phyloP scores from a whole-genome alignment of 208 protist species.

The Vickermania spadyakhi region DNA sequence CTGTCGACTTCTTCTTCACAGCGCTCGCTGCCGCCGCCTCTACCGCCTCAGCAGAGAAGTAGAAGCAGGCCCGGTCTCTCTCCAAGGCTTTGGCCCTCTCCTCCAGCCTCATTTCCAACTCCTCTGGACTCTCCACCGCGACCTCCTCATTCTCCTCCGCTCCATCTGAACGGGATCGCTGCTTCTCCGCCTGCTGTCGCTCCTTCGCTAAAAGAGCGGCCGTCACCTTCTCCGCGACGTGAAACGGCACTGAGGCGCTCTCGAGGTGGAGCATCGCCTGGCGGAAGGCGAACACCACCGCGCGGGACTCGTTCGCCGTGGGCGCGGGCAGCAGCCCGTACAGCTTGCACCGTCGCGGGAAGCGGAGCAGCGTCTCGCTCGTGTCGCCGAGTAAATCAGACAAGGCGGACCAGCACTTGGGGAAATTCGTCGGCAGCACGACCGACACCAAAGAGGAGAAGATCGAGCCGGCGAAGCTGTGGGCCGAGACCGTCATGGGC shows the following conservation, averaged over 20 bases:
- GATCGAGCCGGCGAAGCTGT: neutral
- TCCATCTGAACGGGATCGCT: neutral
- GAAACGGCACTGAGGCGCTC: conserved; percentile 18
- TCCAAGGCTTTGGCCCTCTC: neutral
- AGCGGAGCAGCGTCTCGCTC: conserved; percentile 42
- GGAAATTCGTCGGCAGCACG: conserved; percentile 8
- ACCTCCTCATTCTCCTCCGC: conserved; percentile 3
- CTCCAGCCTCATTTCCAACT: neutral
- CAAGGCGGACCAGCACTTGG: conserved; percentile 12
- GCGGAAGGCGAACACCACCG: conserved; percentile 51
- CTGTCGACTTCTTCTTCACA: neutral
- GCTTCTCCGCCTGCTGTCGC: conserved; percentile 1
- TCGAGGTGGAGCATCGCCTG: conserved; percentile 58
- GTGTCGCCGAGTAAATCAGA: conserved; percentile 36
- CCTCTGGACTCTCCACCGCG: too few relatives aligned
- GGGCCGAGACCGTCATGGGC: neutral
- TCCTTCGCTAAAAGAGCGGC: neutral
- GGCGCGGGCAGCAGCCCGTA: conserved; percentile 32
- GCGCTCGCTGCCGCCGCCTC: neutral
- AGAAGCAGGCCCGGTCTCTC: neutral
- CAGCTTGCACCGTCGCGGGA: conserved; percentile 27
- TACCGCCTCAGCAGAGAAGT: neutral
- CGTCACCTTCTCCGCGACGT: neutral
- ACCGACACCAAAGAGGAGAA: neutral
- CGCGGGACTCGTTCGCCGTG: conserved; percentile 43